Conservation (phyloP, 2,329 filamentous ascomycete species). For the Lasiodiplodia citricola region DNA sequence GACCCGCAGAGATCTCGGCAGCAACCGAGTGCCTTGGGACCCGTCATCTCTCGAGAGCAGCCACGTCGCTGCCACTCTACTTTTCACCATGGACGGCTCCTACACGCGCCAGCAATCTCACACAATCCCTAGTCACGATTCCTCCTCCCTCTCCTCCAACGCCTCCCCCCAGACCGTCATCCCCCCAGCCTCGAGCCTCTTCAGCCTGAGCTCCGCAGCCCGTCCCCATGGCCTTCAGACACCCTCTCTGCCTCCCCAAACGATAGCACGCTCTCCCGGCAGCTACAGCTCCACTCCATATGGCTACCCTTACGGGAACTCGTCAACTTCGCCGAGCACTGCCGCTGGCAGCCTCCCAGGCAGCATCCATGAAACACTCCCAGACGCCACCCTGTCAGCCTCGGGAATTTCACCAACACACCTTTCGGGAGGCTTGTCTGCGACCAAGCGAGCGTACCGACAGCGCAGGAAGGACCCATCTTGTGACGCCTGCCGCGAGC, state of each 20-base stretch:
- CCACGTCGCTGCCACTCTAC: conserved; percentile 7
- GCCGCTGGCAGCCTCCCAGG: conserved; percentile 40
- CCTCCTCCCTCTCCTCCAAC: conserved; percentile 40
- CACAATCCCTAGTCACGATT: conserved; percentile 36
- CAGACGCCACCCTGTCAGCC: conserved; percentile 44
- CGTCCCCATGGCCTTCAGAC: conserved; percentile 38
- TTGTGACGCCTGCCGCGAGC: conserved; percentile 93
- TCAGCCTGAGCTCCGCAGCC: conserved; percentile 34
- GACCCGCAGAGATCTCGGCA: conserved; percentile 36
- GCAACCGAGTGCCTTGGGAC: conserved; percentile 40
- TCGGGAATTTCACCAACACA: conserved; percentile 48
- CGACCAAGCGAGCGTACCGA: conserved; percentile 91
- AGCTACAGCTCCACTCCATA: conserved; percentile 39
- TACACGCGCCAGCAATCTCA: conserved; percentile 30
- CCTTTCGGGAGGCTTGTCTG: conserved; percentile 61
- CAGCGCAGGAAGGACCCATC: conserved; percentile 96
- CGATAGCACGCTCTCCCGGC: conserved; percentile 40
- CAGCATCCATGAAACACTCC: conserved; percentile 32
- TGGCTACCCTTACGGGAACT: conserved; percentile 33
- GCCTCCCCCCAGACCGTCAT: conserved; percentile 42
- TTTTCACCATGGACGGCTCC: conserved; percentile 31
- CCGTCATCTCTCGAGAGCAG: conserved; percentile 32
- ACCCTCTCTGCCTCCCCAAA: conserved; percentile 34
- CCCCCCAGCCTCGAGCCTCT: conserved; percentile 40
- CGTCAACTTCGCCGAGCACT: conserved; percentile 44